Evolutionary conservation across 1,284 basidiomycete species (phyloP).

Genomic region (Wolfiporia cocos): DNA sequence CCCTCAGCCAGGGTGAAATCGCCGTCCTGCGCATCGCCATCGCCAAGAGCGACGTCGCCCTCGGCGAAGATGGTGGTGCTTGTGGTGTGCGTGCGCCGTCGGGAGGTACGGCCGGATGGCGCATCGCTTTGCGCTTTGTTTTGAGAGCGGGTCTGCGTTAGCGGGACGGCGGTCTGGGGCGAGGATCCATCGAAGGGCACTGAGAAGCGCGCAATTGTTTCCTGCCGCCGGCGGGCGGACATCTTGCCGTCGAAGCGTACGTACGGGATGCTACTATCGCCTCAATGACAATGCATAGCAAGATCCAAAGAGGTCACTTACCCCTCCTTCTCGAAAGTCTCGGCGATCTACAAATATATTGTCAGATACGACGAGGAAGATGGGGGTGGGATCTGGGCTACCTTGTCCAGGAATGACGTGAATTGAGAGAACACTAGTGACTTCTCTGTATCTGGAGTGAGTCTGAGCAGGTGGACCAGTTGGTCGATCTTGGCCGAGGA

Average conservation of each 20-base stretch:
- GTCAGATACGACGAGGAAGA: background rate
- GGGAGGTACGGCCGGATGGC: conserved; percentile 14
- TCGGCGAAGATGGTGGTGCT: conserved; percentile 10
- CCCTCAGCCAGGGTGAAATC: conserved; percentile 19
- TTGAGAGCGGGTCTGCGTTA: too few relatives aligned
- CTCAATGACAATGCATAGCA: conserved; percentile 6
- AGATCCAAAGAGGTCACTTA: conserved; percentile 19
- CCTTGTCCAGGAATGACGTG: conserved; percentile 79
- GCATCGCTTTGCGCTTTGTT: conserved; percentile 12
- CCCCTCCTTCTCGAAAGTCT: conserved; percentile 61
- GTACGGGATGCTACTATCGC: conserved; percentile 53
- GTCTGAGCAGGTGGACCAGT: conserved; percentile 61
- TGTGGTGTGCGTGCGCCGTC: conserved; percentile 17
- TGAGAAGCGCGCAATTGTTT: conserved; percentile 71
- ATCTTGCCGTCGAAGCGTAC: conserved; percentile 81
- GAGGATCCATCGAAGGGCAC: conserved; percentile 44
- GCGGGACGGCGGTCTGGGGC: conserved; percentile 6
- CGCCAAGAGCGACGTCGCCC: conserved; percentile 12
- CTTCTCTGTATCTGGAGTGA: conserved; percentile 69
- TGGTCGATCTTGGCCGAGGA: conserved; percentile 84
- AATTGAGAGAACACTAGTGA: conserved; percentile 84
- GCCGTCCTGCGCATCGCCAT: conserved; percentile 25
- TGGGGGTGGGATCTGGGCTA: conserved; percentile 24
- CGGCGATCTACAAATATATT: conserved; percentile 48
- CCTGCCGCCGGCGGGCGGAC: conserved; percentile 72